Conservation (phyloP, 1,284 basidiomycete species). For the Exsudoporus floridanus region DNA sequence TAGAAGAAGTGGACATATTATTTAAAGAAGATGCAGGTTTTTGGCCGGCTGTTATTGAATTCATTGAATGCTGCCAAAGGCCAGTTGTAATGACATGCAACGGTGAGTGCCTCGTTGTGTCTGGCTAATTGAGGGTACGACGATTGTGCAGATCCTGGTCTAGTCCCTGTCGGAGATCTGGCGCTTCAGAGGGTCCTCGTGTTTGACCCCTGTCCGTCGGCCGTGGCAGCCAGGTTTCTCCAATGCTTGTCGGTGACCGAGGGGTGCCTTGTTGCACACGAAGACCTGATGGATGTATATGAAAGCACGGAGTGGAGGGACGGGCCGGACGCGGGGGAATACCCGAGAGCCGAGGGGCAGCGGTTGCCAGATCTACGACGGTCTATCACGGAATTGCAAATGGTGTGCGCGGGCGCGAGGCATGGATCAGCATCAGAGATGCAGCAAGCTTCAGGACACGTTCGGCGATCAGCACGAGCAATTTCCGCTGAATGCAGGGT, state of each 20-base stretch:
- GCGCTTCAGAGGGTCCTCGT: slow-evolving; percentile 75
- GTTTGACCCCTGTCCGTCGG: slow-evolving; percentile 61
- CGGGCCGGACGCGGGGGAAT: slow-evolving; percentile 36
- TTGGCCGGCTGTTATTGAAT: slow-evolving; percentile 80
- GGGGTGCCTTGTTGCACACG: slow-evolving; percentile 44
- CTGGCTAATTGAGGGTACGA: slow-evolving; percentile 11
- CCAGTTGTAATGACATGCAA: slow-evolving; percentile 93
- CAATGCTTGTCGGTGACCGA: slow-evolving; percentile 63
- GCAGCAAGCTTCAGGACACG: slow-evolving; percentile 29
- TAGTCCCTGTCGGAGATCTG: slow-evolving; percentile 70
- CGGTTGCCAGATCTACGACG: slow-evolving; percentile 56
- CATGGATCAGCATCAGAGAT: slow-evolving; percentile 34
- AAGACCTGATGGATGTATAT: slow-evolving; percentile 43
- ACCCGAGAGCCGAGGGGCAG: slow-evolving; percentile 40
- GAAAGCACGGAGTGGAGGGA: slow-evolving; percentile 24
- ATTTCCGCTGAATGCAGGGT: slow-evolving; percentile 38
- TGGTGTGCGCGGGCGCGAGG: slow-evolving; percentile 40
- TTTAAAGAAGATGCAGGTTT: slow-evolving; percentile 90
- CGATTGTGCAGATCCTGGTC: slow-evolving; percentile 56
- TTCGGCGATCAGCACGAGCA: slow-evolving; percentile 32
- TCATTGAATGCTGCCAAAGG: slow-evolving; percentile 79
- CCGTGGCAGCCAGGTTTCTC: slow-evolving; percentile 71
- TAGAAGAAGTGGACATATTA: slow-evolving; percentile 97
- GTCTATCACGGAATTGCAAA: slow-evolving; percentile 58
- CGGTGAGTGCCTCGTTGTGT: slow-evolving; percentile 51